Conservation (phyloP, 2,329 filamentous ascomycete genomes). For the Trichoderma oligosporum region DNA sequence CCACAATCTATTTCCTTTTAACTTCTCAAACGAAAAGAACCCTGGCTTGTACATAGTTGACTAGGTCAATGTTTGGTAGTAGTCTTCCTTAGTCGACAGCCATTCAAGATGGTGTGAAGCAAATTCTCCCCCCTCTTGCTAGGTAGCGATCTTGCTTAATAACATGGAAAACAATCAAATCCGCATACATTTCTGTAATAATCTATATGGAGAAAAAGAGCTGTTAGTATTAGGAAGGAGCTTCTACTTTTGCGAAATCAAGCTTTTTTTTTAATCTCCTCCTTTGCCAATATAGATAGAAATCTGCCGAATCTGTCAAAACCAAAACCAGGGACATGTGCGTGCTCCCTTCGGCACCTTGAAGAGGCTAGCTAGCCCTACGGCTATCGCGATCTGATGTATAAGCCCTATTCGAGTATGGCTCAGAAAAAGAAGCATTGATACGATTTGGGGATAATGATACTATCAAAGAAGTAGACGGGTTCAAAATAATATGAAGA, state of each 20-base stretch:
- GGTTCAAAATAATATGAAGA: not conserved
- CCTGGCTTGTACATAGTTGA: too few species aligned
- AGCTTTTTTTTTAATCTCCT: not conserved
- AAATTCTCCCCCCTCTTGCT: too few species aligned
- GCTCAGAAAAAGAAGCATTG: not conserved
- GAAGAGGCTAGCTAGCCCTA: conserved; percentile 3
- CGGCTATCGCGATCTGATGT: conserved; percentile 7
- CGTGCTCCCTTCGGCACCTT: not conserved
- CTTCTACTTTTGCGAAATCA: too few species aligned
- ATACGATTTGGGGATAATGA: not conserved
- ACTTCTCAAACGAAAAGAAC: too few species aligned
- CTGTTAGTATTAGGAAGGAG: too few species aligned
- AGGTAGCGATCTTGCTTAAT: too few species aligned
- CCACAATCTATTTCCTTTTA: too few species aligned
- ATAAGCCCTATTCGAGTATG: conserved; percentile 9
- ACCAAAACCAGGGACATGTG: not conserved
- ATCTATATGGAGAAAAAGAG: too few species aligned
- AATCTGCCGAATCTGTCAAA: not conserved
- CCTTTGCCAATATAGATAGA: not conserved
- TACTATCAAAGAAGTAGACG: not conserved
- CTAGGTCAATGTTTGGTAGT: too few species aligned
- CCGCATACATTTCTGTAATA: too few species aligned
- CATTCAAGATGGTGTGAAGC: too few species aligned
- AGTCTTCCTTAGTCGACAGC: too few species aligned
- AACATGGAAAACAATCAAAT: not conserved